Evolutionary conservation across 2,329 filamentous ascomycete species (phyloP), one percentile per base, ranked within the genome.

Genomic region (Neocatenulostroma microsporum): DNA sequence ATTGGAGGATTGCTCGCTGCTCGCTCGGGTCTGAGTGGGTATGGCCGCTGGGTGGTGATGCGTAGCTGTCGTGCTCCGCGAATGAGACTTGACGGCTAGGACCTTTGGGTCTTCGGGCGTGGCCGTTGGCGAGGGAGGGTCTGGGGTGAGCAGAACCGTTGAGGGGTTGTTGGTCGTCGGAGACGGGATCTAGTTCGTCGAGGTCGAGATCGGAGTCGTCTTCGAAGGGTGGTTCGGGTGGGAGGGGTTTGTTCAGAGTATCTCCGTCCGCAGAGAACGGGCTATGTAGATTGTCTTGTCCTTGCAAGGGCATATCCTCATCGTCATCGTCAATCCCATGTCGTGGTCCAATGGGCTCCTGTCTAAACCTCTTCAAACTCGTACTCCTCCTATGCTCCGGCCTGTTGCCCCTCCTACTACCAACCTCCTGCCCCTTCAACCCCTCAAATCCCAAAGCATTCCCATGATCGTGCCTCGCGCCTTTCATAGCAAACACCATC

Each of bases 401-500:
- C 19, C 42, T 36, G 54, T 24, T 4, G n/a, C 19, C 18, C 17
- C 2, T 18, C 8, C 3, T 13, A 3, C n/a, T 21, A 45, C 9
- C 47, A 5, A 30, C 36, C 20, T 27, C 30, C 46, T 27, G 9
- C 51, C 55, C 28, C 46, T 50, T 21, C 50, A 57, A 40, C 26
- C 41, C 42, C 23, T 48, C 46, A 31, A 57, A 46, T 37, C 55
- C 55, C 21, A 56, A 71, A 4, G 23, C 34, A n/a, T n/a, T n/a
- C 10, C 65, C 62, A 53, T 80, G 76, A 31, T 70, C 67, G 54
- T 80, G 76, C 12, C 68, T 30, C 7, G 74, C 76, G 4, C 77
- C 77, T 54, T 73, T 72, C 36, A 80, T 82, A 0, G 86, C 87
- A 49, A 96, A 80, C 58, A 87, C 86, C 64, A 91, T 94, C 61